phyloP scores from a whole-genome alignment of 2,329 filamentous ascomycete species.

The Neofusicoccum laricinum region DNA sequence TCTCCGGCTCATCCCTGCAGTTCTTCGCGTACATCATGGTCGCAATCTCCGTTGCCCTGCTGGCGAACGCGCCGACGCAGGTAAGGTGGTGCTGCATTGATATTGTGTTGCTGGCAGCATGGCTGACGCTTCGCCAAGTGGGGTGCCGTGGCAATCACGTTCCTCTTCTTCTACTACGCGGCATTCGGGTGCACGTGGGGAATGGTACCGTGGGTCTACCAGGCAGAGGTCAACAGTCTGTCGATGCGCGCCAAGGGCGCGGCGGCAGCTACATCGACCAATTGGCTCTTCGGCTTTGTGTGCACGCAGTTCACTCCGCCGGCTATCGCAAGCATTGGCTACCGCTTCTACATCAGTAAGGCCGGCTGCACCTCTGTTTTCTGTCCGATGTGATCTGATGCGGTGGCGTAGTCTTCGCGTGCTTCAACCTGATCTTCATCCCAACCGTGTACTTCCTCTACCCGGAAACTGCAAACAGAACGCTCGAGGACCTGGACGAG shows the following conservation, averaged over 20 bases:
- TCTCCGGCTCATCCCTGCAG: slow-evolving; percentile 21
- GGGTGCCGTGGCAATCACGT: slow-evolving; percentile 19
- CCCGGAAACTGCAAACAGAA: slow-evolving; percentile 27
- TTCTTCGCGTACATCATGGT: slow-evolving; percentile 24
- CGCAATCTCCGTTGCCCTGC: slow-evolving; percentile 21
- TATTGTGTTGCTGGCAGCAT: neutral
- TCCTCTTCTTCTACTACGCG: slow-evolving; percentile 21
- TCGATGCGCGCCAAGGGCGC: slow-evolving; percentile 43
- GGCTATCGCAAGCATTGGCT: slow-evolving; percentile 40
- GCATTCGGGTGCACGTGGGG: slow-evolving; percentile 21
- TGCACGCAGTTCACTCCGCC: slow-evolving; percentile 47
- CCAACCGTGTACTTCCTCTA: slow-evolving; percentile 26
- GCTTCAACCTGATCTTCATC: slow-evolving; percentile 25
- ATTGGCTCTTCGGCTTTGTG: slow-evolving; percentile 45
- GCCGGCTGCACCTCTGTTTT: too few species aligned
- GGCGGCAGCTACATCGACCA: slow-evolving; percentile 45
- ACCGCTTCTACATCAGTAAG: slow-evolving; percentile 38
- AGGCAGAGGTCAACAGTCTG: slow-evolving; percentile 42
- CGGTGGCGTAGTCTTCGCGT: slow-evolving; percentile 26
- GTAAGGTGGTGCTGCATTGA: neutral
- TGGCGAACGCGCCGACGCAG: neutral
- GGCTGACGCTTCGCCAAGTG: neutral
- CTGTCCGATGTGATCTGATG: neutral
- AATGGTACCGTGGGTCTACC: slow-evolving; percentile 45
- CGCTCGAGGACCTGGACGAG: slow-evolving; percentile 28